phyloP scores from a whole-genome alignment of 805 yeast species.

The Saccharomyces jurei region DNA sequence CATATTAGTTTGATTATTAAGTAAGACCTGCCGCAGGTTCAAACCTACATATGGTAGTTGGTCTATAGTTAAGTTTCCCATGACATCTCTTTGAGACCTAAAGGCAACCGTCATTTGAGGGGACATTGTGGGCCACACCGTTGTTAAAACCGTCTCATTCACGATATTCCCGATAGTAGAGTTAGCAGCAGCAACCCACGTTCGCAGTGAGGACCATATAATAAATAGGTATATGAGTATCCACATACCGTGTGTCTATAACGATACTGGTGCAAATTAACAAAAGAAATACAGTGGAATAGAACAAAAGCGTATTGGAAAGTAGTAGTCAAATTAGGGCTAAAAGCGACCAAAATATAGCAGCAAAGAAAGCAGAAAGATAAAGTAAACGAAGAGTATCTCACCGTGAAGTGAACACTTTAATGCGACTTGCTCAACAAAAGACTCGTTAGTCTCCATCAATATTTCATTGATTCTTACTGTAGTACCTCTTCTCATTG shows the following conservation, averaged over 20 bases:
- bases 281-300: not conserved
- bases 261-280: not conserved
- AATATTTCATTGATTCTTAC: not conserved
- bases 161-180: not conserved
- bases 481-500: not conserved
- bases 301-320: not conserved
- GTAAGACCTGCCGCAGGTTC: constrained; percentile 29
- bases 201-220: not conserved
- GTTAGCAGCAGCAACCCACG: not conserved
- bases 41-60: constrained; percentile 37
- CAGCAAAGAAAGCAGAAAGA: not conserved
- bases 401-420: not conserved
- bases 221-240: not conserved
- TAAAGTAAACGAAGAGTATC: not conserved
- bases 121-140: constrained; percentile 30
- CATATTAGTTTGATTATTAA: constrained; percentile 8
- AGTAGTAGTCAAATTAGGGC: not conserved
- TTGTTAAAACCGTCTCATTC: not conserved
- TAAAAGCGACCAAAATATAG: not conserved
- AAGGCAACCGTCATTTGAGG: constrained; percentile 29
- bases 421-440: not conserved
- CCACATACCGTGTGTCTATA: not conserved
- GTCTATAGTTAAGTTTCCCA: constrained; percentile 34
- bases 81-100: constrained; percentile 42
- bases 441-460: not conserved